phyloP scores from a whole-genome alignment of 1,284 basidiomycete genomes.

The Ustilago sp. region DNA sequence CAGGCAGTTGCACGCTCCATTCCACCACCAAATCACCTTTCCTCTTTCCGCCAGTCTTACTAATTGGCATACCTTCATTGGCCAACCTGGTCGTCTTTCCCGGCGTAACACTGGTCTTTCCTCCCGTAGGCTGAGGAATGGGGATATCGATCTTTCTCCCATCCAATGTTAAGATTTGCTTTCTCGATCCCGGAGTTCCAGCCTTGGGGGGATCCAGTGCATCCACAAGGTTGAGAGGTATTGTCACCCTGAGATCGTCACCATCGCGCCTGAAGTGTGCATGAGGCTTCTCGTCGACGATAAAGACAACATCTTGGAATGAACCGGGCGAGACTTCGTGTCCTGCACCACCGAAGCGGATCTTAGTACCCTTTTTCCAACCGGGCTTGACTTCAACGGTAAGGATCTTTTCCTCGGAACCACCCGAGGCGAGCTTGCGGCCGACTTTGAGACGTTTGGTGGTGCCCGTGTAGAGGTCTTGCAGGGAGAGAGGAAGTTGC shows the following conservation, averaged over 20 bases:
- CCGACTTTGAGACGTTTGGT: slow-evolving; percentile 91
- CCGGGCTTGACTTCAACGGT: slow-evolving; percentile 67
- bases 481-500: slow-evolving; percentile 86
- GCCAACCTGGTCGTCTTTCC: slow-evolving; percentile 66
- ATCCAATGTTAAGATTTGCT: slow-evolving; percentile 59
- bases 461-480: slow-evolving; percentile 89
- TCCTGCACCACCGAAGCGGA: slow-evolving; percentile 65
- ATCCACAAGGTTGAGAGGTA: slow-evolving; percentile 59
- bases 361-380: slow-evolving; percentile 69
- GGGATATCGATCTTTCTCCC: slow-evolving; percentile 62
- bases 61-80: slow-evolving; percentile 68
- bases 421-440: slow-evolving; percentile 78
- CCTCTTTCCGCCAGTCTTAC: slow-evolving; percentile 60
- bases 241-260: slow-evolving; percentile 61
- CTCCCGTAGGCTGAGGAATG: slow-evolving; percentile 53
- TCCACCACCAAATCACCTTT: slow-evolving; percentile 67
- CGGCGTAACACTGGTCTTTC: slow-evolving; percentile 52
- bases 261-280: slow-evolving; percentile 60
- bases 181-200: slow-evolving; percentile 50
- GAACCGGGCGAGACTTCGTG: slow-evolving; percentile 64
- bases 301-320: slow-evolving; percentile 67
- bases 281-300: slow-evolving; percentile 67
- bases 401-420: slow-evolving; percentile 88
- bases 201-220: slow-evolving; percentile 66
- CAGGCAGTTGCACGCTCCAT: slow-evolving; percentile 66